Evolutionary conservation across 768 basidiomycete species (phyloP).

Genomic region (Collybia sordida): DNA sequence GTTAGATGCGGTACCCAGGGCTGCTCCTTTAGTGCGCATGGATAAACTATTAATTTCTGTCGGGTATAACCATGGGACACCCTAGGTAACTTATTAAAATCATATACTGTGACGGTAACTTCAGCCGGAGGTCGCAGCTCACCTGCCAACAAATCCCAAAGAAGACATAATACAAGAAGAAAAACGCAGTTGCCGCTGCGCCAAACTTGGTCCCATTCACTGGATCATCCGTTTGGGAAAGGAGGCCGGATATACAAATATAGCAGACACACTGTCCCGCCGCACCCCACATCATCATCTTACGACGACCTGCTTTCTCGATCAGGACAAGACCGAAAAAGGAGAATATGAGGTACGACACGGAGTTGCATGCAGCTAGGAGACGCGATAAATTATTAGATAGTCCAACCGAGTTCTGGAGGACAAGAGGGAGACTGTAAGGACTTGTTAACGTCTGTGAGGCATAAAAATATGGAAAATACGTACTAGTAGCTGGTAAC

Average conservation of each 20-base stretch:
- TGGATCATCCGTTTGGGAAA: conserved; percentile 33
- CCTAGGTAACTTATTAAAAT: conserved; percentile 21
- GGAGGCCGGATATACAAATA: conserved; percentile 40
- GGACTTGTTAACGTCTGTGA: background rate
- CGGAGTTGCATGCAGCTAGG: conserved; percentile 51
- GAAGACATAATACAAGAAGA: conserved; percentile 51
- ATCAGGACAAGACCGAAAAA: conserved; percentile 45
- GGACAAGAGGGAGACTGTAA: conserved; percentile 43
- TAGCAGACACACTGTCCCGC: conserved; percentile 49
- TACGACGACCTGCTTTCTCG: conserved; percentile 47
- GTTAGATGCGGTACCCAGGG: conserved; percentile 46
- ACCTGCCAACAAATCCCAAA: conserved; percentile 57
- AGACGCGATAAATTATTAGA: conserved; percentile 49
- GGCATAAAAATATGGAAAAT: background rate
- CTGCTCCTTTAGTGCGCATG: conserved; percentile 51
- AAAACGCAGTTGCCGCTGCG: conserved; percentile 45
- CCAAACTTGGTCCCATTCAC: conserved; percentile 33
- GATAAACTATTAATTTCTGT: conserved; percentile 50
- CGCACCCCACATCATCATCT: conserved; percentile 55
- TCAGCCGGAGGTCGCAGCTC: conserved; percentile 1
- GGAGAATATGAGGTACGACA: conserved; percentile 48
- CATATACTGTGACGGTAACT: no score
- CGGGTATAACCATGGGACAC: conserved; percentile 51
- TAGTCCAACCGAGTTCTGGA: conserved; percentile 50
- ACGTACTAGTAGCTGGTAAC: conserved; percentile 52